phyloP scores from a whole-genome alignment of 495 filamentous ascomycete species.

The Thozetella sp. region DNA sequence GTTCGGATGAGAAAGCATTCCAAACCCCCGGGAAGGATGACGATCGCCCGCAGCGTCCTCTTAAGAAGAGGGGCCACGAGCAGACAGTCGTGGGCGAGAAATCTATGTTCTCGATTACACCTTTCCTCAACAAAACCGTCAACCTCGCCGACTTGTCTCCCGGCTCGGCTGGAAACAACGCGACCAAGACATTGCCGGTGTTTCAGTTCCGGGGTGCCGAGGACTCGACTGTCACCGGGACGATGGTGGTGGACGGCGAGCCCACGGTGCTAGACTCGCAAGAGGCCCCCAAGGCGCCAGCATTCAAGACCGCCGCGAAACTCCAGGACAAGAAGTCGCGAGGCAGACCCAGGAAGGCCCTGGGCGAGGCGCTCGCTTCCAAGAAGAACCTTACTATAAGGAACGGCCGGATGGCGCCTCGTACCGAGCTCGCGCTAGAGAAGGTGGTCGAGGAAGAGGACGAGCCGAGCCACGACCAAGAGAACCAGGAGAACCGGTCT shows the following conservation, averaged over 20 bases:
- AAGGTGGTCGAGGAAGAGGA: conserved; percentile 47
- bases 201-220: conserved; percentile 18
- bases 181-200: conserved; percentile 10
- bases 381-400: conserved; percentile 41
- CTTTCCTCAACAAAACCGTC: conserved; percentile 80
- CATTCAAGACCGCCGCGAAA: conserved; percentile 6
- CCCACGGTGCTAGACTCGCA: background rate
- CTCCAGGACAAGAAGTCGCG: conserved; percentile 32
- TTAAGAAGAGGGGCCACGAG: conserved; percentile 54
- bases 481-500: conserved; percentile 24
- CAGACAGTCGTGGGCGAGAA: conserved; percentile 74
- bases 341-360: conserved; percentile 37
- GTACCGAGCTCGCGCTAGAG: conserved; percentile 33
- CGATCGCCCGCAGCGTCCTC: conserved; percentile 29
- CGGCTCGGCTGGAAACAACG: conserved; percentile 12
- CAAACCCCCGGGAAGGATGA: conserved; percentile 33
- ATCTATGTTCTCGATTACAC: conserved; percentile 89
- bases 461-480: conserved; percentile 12
- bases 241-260: conserved; percentile 3
- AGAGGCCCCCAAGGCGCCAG: conserved; percentile 17
- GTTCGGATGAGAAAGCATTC: conserved; percentile 29
- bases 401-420: conserved; percentile 21
- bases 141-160: conserved; percentile 36
- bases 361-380: conserved; percentile 32
- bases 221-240: conserved; percentile 3